These are phyloP conservation scores for Candida ortonii DNA, from an alignment of 805 yeast genomes.

Conservation along the genomic window DNA sequence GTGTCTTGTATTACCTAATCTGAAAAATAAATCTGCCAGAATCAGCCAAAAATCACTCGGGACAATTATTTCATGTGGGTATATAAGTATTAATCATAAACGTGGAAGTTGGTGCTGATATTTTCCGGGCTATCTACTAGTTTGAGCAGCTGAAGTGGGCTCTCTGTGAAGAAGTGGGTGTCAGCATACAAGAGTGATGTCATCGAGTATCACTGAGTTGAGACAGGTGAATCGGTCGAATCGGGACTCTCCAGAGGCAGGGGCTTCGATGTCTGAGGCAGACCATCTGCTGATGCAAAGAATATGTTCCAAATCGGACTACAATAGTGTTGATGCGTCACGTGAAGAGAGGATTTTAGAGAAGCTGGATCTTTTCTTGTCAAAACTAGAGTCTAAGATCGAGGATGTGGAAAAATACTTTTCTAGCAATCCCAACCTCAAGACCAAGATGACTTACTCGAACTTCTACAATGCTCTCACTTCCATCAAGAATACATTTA, in stretches of 20 bases:
- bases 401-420: conserved; percentile 30
- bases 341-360: conserved; percentile 29
- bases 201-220: conserved; percentile 6
- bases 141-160: too few species aligned
- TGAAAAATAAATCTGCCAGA: too few species aligned
- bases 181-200: too few species aligned
- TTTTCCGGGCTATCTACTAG: too few species aligned
- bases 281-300: conserved; percentile 18
- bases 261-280: conserved; percentile 8
- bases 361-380: conserved; percentile 29
- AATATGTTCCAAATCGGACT: conserved; percentile 12
- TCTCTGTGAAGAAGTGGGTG: too few species aligned
- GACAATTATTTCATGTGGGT: too few species aligned
- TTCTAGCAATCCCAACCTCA: conserved; percentile 16
- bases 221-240: conserved; percentile 9
- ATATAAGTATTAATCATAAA: too few species aligned
- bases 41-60: too few species aligned
- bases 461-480: conserved; percentile 25
- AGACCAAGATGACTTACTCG: conserved; percentile 18
- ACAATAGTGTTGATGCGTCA: conserved; percentile 11
- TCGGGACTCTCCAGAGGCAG: neutral
- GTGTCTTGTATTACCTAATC: too few species aligned
- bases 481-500: conserved; percentile 22
- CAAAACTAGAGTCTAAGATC: conserved; percentile 28
- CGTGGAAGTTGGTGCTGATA: too few species aligned